Evolutionary conservation across 768 basidiomycete genomes (phyloP).

Genomic region (Pisolithus orientalis): DNA sequence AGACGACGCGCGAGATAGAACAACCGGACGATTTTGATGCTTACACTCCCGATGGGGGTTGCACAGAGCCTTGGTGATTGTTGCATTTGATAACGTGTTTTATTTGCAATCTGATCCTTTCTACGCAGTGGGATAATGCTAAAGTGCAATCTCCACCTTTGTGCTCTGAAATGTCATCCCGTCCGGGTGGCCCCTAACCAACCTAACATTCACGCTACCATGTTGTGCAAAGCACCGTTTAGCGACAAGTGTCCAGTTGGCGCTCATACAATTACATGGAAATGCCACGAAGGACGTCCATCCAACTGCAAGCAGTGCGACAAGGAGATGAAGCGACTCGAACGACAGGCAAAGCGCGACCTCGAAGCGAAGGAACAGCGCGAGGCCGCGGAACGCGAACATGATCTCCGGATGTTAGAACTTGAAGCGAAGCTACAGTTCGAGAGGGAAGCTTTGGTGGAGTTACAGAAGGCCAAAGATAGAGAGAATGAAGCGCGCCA

Average conservation of each 20-base stretch:
- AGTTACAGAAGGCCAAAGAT: constrained; percentile 32
- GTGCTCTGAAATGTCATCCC: constrained; percentile 58
- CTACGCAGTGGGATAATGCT: constrained; percentile 39
- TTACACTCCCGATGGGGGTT: constrained; percentile 58
- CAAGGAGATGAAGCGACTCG: constrained; percentile 34
- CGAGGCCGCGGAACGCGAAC: constrained; percentile 38
- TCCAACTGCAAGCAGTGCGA: constrained; percentile 42
- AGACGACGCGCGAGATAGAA: constrained; percentile 32
- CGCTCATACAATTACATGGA: constrained; percentile 38
- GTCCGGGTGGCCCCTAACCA: constrained; percentile 42
- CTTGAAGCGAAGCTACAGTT: constrained; percentile 37
- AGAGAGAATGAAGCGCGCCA: constrained; percentile 31
- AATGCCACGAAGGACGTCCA: constrained; percentile 37
- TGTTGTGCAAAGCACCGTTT: constrained; percentile 38
- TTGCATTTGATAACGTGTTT: not conserved
- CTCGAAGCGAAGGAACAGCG: constrained; percentile 37
- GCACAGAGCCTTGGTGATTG: constrained; percentile 50
- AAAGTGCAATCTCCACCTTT: constrained; percentile 46
- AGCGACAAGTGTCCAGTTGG: constrained; percentile 33
- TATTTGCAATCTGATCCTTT: not conserved
- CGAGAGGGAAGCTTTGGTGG: constrained; percentile 29
- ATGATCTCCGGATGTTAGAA: constrained; percentile 36
- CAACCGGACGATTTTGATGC: constrained; percentile 43
- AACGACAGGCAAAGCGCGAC: constrained; percentile 35
- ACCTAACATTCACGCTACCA: constrained; percentile 17